These are phyloP conservation scores for Articulospora tetracladia DNA, from an alignment of 495 filamentous ascomycete species.

Conservation along the genomic window DNA sequence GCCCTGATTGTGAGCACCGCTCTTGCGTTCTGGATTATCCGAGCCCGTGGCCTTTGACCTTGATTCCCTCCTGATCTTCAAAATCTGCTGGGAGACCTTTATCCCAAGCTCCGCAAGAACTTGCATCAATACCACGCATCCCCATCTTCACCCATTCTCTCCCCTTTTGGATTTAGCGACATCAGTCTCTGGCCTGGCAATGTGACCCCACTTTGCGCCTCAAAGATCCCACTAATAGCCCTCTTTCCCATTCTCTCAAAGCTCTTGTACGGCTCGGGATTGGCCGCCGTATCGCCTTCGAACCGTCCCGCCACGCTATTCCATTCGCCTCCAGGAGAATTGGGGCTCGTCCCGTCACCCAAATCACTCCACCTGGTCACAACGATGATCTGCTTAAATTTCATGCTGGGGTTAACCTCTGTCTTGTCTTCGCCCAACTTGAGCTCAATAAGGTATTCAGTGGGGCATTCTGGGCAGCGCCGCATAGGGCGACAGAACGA, in stretches of 20 bases:
- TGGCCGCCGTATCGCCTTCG: constrained; percentile 7
- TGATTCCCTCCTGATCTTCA: neutral
- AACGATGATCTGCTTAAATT: constrained; percentile 54
- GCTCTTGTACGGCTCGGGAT: constrained; percentile 37
- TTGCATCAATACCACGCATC: constrained; percentile 23
- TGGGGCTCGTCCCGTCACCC: constrained; percentile 45
- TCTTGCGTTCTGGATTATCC: too few relatives aligned
- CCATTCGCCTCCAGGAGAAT: constrained; percentile 38
- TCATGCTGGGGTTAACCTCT: constrained; percentile 18
- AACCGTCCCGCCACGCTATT: constrained; percentile 40
- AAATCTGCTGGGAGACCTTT: neutral
- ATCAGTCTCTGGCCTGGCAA: constrained; percentile 53
- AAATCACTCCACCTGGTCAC: constrained; percentile 59
- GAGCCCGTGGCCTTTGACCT: too few relatives aligned
- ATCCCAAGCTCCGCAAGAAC: neutral
- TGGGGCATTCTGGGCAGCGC: constrained; percentile 55
- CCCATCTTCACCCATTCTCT: constrained; percentile 36
- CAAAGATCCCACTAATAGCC: constrained; percentile 54
- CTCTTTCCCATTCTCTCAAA: constrained; percentile 46
- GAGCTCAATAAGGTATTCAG: constrained; percentile 56
- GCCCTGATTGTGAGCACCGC: too few relatives aligned
- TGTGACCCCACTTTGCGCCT: constrained; percentile 46
- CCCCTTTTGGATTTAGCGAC: constrained; percentile 42
- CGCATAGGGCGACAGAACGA: constrained; percentile 51
- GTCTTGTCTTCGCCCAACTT: constrained; percentile 47